A percentile compares a stretch with the other conserved stretches of the same genome.
These are phyloP conservation scores for Rhododendron henanense DNA, from an alignment of 148 eudicot species.

Conservation along the genomic window DNA sequence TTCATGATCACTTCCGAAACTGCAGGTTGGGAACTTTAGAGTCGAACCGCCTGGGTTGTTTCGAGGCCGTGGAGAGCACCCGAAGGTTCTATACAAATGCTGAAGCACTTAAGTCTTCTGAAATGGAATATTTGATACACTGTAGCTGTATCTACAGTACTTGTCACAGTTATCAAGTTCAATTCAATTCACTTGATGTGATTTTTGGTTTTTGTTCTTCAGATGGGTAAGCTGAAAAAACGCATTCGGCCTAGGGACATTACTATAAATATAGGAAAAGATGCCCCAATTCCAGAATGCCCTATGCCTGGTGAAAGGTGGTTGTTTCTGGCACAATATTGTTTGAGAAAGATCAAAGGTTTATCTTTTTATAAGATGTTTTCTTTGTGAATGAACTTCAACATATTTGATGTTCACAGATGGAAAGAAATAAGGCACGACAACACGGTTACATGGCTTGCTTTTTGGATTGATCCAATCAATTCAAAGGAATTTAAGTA, in stretches of 20 bases:
- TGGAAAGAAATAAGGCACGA: conserved; percentile 98
- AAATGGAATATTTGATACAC: neutral
- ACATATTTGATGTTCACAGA: conserved; percentile 38
- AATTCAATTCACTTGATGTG: conserved; percentile 9
- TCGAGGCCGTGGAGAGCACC: conserved; percentile 99
- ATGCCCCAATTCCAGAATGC: conserved; percentile 77
- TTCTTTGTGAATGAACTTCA: neutral
- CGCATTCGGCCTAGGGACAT: conserved; percentile 83
- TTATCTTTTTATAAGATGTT: conserved; percentile 6
- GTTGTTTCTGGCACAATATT: neutral
- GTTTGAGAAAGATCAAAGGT: neutral
- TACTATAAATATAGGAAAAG: conserved; percentile 80
- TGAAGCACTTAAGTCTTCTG: neutral
- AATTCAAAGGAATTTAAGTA: conserved; percentile 93
- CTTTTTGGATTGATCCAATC: conserved; percentile 96
- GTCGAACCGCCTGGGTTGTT: conserved; percentile 99
- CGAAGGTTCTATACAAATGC: conserved; percentile 50
- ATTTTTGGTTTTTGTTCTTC: conserved; percentile 18
- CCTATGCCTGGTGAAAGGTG: conserved; percentile 80
- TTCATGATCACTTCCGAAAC: conserved; percentile 10
- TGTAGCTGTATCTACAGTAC: neutral
- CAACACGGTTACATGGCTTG: conserved; percentile 98
- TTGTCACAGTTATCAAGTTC: neutral
- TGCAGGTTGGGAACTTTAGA: conserved; percentile 95
- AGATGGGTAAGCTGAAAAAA: conserved; percentile 92